These are phyloP conservation scores for Cutaneotrichosporon mucoides DNA, from an alignment of 1,284 basidiomycete species.

Conservation along the genomic window DNA sequence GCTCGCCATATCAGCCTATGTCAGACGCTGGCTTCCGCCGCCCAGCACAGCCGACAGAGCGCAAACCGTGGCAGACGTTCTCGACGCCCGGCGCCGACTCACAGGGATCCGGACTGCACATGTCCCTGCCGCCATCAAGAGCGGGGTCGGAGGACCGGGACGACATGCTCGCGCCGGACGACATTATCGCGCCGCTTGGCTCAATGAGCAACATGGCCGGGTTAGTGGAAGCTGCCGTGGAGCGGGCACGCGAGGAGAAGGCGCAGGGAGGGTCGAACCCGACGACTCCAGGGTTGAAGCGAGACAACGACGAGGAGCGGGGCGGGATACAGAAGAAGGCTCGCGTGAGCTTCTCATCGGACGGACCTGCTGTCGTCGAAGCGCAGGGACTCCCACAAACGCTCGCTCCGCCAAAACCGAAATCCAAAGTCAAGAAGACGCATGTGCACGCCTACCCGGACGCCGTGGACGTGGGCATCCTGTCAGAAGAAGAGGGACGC, in stretches of 20 bases:
- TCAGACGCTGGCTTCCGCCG: neutral
- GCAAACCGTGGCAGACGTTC: slow-evolving; percentile 13
- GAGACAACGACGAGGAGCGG: slow-evolving; percentile 6
- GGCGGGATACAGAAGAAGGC: slow-evolving; percentile 21
- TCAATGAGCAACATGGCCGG: slow-evolving; percentile 49
- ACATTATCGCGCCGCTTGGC: slow-evolving; percentile 46
- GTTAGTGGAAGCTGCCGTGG: slow-evolving; percentile 48
- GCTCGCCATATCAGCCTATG: neutral
- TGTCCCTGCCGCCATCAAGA: slow-evolving; percentile 36
- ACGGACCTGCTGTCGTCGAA: slow-evolving; percentile 28
- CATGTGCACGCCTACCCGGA: slow-evolving; percentile 48
- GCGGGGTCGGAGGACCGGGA: slow-evolving; percentile 39
- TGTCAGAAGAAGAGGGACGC: slow-evolving; percentile 72
- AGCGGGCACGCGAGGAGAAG: slow-evolving; percentile 44
- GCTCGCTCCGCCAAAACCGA: slow-evolving; percentile 22
- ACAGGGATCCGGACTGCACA: neutral
- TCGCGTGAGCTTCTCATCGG: slow-evolving; percentile 19
- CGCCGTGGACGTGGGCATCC: slow-evolving; percentile 55
- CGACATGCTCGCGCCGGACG: slow-evolving; percentile 39
- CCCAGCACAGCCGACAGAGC: neutral
- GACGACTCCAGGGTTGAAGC: neutral
- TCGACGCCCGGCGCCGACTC: neutral
- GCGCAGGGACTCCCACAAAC: slow-evolving; percentile 35
- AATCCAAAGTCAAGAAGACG: slow-evolving; percentile 27
- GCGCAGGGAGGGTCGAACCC: neutral